Base-by-base conservation (phyloP, 2,329 filamentous ascomycete species). In the Phaeosphaeriaceae sp. region DNA sequence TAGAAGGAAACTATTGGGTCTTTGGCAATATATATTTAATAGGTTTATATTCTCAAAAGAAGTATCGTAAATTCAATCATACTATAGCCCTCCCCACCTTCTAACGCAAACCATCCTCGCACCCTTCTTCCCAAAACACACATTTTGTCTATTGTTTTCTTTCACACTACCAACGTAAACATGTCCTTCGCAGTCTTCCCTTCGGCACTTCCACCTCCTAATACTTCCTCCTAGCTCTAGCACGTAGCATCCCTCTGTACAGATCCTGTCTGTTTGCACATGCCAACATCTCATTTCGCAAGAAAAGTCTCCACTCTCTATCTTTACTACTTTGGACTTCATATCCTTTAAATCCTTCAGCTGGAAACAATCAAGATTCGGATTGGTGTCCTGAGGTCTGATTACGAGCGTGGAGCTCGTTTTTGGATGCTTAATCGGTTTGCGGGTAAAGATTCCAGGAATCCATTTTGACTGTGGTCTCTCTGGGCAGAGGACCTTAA, bases 111-210 rank as follows among this genome's bases (percentile, higher is more conserved):
- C 64, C 58, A 68, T 52, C 29, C 65, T 60, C 51, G 55, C 21
- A 2, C 64, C 63, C 36, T 61, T 65, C 50, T 64, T 58, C 8
- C 67, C 66, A 54, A 70, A 70, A 46, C 67, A 70, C 18, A 45
- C 52, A 15, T 35, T 35, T 3, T 53, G 57, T 2, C 54, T 13
- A 1, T 46, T 46, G 20, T 60, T 45, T 26, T 36, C 42, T 41
- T 47, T 47, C 3, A 68, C 58, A 9, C 18, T 16, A 1, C 54
- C 64, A 7, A 35, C 41, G 40, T 63, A 68, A 5, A 63, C 60
- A 53, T 70, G 67, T 1, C 67, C 67, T 37, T 68, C 55, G 38
- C 67, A 70, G 26, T 60, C 58, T 1, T 38, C 16, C 30, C 54
- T 47, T 29, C 37, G 44, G 21, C 66, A 68, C 6, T 23, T 47